Evolutionary conservation across 78 protist genomes (phyloP), one percentile per base, ranked within the genome.

Genomic region (Dictyostelium purpureum): DNA sequence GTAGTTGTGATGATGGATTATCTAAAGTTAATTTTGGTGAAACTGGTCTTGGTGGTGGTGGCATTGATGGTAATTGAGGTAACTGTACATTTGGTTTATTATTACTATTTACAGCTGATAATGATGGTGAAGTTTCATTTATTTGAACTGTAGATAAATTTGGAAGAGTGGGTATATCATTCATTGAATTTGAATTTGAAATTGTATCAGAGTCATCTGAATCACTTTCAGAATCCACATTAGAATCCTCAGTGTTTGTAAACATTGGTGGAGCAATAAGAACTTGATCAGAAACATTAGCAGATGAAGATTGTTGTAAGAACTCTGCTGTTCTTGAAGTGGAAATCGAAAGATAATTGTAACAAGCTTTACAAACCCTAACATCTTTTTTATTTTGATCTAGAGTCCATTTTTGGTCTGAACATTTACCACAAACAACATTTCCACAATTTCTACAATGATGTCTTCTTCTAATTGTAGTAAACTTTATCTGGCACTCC

Each of bases 381-480:
- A 80, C 94, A 19, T 83, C 87, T 28, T 90, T 90, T 37, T 77
- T 70, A 21, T 35, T 26, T 71, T 85, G 76, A 73, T 85, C 92
- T 12, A 85, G 43, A 52, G 74, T 82, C 59, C 31, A 70, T 33
- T 40, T 63, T 67, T 70, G 79, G 24, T 82, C 90, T 6, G 89
- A 79, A 73, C 94, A 89, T 43, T 78, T 79, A 37, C 94, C 94
- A 89, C 94, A 89, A 0, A 89, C 94, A 7, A 89, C 87, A 43
- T 71, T 89, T 38, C 94, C 94, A 73, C 94, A 89, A 56, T 79
- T 69, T 56, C 94, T 67, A 37, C 94, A 89, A 47, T 89, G 94
- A 51, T 89, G 94, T 73, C 94, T 89, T 74, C 94, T 89, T 74
- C 88, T 67, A 18, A 89, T 71, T 1, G 88, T 37, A 19, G 87